Evolutionary conservation across 495 filamentous ascomycete species (phyloP).

Genomic region (Melanomma pulvis-pyrius): DNA sequence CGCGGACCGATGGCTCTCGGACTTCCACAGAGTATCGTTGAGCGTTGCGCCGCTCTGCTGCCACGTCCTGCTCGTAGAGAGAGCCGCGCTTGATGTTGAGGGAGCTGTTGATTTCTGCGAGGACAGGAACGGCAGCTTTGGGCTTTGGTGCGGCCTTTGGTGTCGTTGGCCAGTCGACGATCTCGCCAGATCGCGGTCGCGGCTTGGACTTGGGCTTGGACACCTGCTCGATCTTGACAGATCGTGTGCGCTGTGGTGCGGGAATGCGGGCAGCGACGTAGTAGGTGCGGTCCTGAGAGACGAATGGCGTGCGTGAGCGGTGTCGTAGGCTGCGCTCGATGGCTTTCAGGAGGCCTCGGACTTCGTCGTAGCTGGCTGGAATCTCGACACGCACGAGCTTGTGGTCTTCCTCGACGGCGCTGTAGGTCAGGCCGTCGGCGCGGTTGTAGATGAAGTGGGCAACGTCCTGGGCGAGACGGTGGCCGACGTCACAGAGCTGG

Average conservation of each 20-base stretch:
- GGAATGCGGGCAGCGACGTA: conserved; percentile 38
- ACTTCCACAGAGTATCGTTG: conserved; percentile 43
- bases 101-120: conserved; percentile 32
- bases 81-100: conserved; percentile 39
- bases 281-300: conserved; percentile 43
- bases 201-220: conserved; percentile 30
- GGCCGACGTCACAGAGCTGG: conserved; percentile 42
- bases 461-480: conserved; percentile 43
- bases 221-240: conserved; percentile 35
- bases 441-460: conserved; percentile 43
- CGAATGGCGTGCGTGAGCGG: conserved; percentile 37
- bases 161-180: conserved; percentile 38
- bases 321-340: conserved; percentile 40
- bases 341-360: conserved; percentile 41
- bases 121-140: background rate
- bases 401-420: conserved; percentile 38
- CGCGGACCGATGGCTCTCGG: conserved; percentile 41
- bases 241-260: conserved; percentile 17
- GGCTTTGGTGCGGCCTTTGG: conserved; percentile 16
- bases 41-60: conserved; percentile 34
- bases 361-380: conserved; percentile 41
- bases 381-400: conserved; percentile 47
- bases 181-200: conserved; percentile 38
- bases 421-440: conserved; percentile 43
- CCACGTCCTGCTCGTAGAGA: conserved; percentile 43